Conservation (phyloP, 345 rosid genomes). For the Xanthoceras sorbifolium region DNA sequence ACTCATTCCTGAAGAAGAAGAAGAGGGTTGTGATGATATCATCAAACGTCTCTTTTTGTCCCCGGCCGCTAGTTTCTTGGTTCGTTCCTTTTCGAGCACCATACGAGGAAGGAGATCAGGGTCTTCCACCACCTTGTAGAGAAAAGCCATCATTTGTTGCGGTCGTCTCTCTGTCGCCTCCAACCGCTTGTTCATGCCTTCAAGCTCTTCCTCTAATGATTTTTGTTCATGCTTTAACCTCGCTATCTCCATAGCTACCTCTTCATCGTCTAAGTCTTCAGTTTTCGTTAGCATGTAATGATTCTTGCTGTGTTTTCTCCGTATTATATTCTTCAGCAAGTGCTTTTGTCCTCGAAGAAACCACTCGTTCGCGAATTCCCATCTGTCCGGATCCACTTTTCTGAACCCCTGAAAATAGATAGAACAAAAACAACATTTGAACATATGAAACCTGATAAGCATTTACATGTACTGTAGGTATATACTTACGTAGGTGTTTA, state of each 20-base stretch:
- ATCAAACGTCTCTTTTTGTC: conserved; percentile 60
- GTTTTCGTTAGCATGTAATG: conserved; percentile 24
- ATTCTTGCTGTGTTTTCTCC: conserved; percentile 70
- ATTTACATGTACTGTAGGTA: background rate
- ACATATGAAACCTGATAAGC: background rate
- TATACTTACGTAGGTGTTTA: conserved; percentile 79
- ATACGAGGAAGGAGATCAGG: conserved; percentile 77
- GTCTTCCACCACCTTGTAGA: conserved; percentile 73
- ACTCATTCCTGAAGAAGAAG: conserved; percentile 38
- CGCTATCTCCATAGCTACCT: conserved; percentile 62
- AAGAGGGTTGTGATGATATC: conserved; percentile 34
- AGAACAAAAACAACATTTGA: background rate
- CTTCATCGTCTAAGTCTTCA: conserved; percentile 60
- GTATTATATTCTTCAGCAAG: conserved; percentile 63
- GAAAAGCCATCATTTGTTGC: conserved; percentile 89
- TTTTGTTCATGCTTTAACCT: conserved; percentile 79
- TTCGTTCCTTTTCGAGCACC: conserved; percentile 56
- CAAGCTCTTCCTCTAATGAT: conserved; percentile 56
- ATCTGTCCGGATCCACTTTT: conserved; percentile 87
- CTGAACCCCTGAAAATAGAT: conserved; percentile 71
- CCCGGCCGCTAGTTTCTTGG: conserved; percentile 17
- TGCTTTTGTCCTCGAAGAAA: conserved; percentile 85
- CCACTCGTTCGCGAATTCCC: conserved; percentile 96
- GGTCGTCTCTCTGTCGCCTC: conserved; percentile 89
- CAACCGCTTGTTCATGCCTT: conserved; percentile 66